Conservation (phyloP, 148 eudicot genomes). For the Beta vulgaris region DNA sequence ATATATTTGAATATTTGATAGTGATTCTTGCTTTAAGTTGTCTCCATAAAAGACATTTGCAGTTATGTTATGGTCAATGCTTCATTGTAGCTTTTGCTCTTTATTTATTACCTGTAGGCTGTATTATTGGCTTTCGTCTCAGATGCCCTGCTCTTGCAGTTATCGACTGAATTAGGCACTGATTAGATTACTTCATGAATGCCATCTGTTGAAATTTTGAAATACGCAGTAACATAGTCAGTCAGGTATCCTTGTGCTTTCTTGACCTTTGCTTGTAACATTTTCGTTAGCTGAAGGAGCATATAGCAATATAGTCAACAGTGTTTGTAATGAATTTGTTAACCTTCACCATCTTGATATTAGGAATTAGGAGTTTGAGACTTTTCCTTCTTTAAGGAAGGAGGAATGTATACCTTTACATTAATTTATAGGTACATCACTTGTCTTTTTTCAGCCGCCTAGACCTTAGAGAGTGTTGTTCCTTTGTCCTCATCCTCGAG, state of each 20-base stretch:
- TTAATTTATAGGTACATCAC: too few species aligned
- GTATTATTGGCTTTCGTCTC: background rate
- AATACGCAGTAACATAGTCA: background rate
- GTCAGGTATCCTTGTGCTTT: background rate
- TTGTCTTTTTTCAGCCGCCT: too few species aligned
- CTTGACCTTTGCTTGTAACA: too few species aligned
- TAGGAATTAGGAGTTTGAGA: too few species aligned
- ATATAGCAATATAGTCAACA: background rate
- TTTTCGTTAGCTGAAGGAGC: background rate
- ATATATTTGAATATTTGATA: constrained; percentile 28
- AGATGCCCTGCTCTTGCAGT: too few species aligned
- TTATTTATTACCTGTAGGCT: background rate
- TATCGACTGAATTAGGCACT: too few species aligned
- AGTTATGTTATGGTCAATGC: background rate
- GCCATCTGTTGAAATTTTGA: background rate
- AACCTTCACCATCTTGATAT: background rate
- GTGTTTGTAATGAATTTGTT: background rate
- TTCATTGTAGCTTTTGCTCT: background rate
- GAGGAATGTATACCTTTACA: too few species aligned
- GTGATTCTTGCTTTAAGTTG: background rate
- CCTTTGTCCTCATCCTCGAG: too few species aligned
- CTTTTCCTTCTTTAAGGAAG: too few species aligned
- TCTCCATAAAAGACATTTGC: background rate
- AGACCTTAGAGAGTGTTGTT: too few species aligned
- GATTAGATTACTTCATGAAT: background rate